These are phyloP conservation scores for Favolaschia claudopus DNA, from an alignment of 768 basidiomycete genomes.

Conservation along the genomic window DNA sequence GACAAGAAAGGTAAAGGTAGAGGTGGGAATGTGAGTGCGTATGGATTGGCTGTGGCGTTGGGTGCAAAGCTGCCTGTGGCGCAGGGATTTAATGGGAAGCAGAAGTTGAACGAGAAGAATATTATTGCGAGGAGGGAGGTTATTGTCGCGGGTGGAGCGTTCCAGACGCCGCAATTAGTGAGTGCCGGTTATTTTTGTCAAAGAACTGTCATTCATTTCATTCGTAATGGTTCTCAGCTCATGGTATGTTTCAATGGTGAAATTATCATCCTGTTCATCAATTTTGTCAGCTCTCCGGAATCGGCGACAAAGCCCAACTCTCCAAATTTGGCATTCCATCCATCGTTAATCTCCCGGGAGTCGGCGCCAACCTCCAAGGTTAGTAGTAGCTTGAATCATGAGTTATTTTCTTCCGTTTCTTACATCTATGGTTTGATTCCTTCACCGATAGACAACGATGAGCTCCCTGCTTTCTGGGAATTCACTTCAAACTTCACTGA, in stretches of 20 bases:
- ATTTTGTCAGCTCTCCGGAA: constrained; percentile 37
- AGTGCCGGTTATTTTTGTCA: constrained; percentile 2
- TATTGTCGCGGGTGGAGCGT: constrained; percentile 34
- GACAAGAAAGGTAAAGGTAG: too few relatives aligned
- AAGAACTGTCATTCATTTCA: too few relatives aligned
- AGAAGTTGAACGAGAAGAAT: constrained; percentile 18
- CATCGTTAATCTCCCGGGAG: constrained; percentile 39
- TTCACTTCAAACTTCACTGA: constrained; percentile 35
- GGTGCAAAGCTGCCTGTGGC: constrained; percentile 32
- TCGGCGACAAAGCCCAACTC: constrained; percentile 37
- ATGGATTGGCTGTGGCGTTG: constrained; percentile 33
- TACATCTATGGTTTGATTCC: neutral
- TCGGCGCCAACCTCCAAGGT: constrained; percentile 44
- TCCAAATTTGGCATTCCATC: constrained; percentile 33
- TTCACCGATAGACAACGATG: constrained; percentile 34
- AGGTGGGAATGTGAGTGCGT: constrained; percentile 25
- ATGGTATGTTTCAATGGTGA: constrained; percentile 26
- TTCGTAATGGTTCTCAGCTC: constrained; percentile 24
- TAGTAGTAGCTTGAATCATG: too few relatives aligned
- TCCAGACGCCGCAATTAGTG: constrained; percentile 38
- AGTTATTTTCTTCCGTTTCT: neutral
- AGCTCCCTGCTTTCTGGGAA: constrained; percentile 34
- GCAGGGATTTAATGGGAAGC: constrained; percentile 31
- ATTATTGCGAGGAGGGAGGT: constrained; percentile 33
- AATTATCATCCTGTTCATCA: neutral